Conservation (phyloP, 2,329 filamentous ascomycete genomes). For the Leptoxyphium fumago region DNA sequence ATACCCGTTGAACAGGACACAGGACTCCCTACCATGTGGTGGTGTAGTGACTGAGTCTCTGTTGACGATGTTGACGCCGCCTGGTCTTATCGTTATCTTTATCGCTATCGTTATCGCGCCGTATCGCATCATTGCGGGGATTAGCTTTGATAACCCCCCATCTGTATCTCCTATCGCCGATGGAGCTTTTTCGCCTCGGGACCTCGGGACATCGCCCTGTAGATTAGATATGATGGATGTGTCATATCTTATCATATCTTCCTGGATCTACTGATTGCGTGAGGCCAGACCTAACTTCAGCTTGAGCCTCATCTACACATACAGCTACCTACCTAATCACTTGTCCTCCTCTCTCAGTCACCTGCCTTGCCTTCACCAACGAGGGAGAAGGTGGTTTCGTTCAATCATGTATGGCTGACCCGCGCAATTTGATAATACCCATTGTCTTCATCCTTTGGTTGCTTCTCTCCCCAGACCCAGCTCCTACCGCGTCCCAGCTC, state of each 20-base stretch:
- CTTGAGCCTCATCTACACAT: not conserved
- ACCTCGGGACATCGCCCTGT: too few relatives aligned
- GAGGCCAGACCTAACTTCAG: not conserved
- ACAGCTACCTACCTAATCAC: not conserved
- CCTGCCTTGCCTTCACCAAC: not conserved
- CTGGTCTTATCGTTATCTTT: too few relatives aligned
- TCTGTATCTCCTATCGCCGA: too few relatives aligned
- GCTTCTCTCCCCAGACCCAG: conserved; percentile 35
- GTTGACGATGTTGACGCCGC: too few relatives aligned
- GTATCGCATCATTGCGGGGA: too few relatives aligned
- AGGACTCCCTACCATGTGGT: too few relatives aligned
- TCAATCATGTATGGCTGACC: conserved; percentile 21
- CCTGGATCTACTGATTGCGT: not conserved
- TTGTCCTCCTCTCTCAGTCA: not conserved
- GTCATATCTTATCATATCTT: not conserved
- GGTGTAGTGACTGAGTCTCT: too few relatives aligned
- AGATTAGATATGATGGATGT: not conserved
- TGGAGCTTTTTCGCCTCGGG: too few relatives aligned
- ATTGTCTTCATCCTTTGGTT: conserved; percentile 39
- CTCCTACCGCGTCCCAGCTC: conserved; percentile 18
- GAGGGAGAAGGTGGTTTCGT: too few relatives aligned
- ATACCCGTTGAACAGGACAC: too few relatives aligned
- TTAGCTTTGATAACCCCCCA: too few relatives aligned
- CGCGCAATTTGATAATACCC: conserved; percentile 31
- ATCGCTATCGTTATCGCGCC: too few relatives aligned